Base-by-base conservation (phyloP, 1,139 yeast species). In the Lizanozyma gosingica region DNA sequence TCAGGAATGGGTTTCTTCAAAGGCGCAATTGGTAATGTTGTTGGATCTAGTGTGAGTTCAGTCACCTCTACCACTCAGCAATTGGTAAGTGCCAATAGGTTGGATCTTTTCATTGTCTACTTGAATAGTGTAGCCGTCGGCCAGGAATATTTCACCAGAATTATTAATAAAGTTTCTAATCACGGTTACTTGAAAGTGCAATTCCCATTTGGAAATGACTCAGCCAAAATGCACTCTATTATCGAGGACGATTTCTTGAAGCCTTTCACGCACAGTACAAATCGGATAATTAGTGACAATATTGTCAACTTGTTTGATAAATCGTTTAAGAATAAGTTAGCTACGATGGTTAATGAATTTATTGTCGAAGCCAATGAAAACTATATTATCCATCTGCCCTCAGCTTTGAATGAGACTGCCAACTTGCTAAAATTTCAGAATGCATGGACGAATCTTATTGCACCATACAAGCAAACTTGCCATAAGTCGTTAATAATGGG, bases 121-220 rank as follows among this genome's bases (percentile, higher is more conserved):
- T 61, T 83, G 46, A 83, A 83, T 53, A 75, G 85, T 2, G 65
- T 83, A 9, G 75, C 80, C 3, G 60, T 75, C 38, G 78, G 83
- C 14, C 73, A 73, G 34, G 72, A 65, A 27, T 82, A 82, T 54
- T 65, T 81, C 35, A 55, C 59, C 3, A 73, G 72, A 42, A 63
- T 82, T 34, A 50, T 77, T 15, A 57, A 56, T 16, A 71, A 67
- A 41, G 52, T 67, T 36, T 45, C 55, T 2, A 63, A 52, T 39
- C 52, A 51, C 22, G 45, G 46, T 17, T 52, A 64, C 38, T 48
- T 79, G 35, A 59, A 53, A 3, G 66, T 63, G 33, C 66, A 63
- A 47, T 73, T 74, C 48, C 80, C 84, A 29, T 80, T 80, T 55
- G 76, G 76, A 2, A 67, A 70, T 14, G 84, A 80, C 46, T 57